Percentiles rank a stretch among this genome's conserved stretches.
Evolutionary conservation across 495 filamentous ascomycete species (phyloP).

Genomic region (Paragyromitra xinjiangensis): DNA sequence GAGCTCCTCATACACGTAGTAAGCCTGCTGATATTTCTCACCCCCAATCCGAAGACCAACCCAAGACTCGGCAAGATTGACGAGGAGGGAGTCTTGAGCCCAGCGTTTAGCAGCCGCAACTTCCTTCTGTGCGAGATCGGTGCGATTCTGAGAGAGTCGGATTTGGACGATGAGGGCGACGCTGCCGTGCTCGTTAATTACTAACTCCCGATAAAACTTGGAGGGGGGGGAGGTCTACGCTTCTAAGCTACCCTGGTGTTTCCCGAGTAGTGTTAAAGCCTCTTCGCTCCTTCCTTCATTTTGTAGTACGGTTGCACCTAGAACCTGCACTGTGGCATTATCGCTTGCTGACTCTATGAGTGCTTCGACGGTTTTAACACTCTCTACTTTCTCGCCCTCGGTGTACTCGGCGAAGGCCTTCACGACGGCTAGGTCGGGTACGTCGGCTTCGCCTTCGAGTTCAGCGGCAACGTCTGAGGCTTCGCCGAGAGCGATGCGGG

Average conservation of each 20-base stretch:
- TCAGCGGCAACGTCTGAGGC: slow-evolving; percentile 74
- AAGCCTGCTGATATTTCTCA: slow-evolving; percentile 94
- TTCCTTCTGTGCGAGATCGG: slow-evolving; percentile 88
- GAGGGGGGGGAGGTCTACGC: slow-evolving; percentile 68
- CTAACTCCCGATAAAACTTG: not conserved
- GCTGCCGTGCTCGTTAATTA: slow-evolving; percentile 23
- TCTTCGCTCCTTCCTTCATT: slow-evolving; percentile 80
- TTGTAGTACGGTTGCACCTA: slow-evolving; percentile 80
- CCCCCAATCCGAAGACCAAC: slow-evolving; percentile 88
- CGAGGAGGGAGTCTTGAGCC: slow-evolving; percentile 92
- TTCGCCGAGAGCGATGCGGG: slow-evolving; percentile 81
- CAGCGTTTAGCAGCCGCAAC: slow-evolving; percentile 88
- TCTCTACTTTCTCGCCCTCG: slow-evolving; percentile 68
- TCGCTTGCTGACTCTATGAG: slow-evolving; percentile 72
- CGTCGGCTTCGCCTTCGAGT: slow-evolving; percentile 69
- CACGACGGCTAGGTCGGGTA: slow-evolving; percentile 79
- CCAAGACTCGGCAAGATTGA: slow-evolving; percentile 96
- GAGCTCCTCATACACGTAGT: slow-evolving; percentile 98
- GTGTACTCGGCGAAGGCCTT: slow-evolving; percentile 77
- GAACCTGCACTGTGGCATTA: slow-evolving; percentile 81
- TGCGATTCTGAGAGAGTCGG: slow-evolving; percentile 86
- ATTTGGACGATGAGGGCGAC: slow-evolving; percentile 87
- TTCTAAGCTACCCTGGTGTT: slow-evolving; percentile 84
- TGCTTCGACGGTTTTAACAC: slow-evolving; percentile 70
- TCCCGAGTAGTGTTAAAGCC: slow-evolving; percentile 76